These are phyloP conservation scores for Ogataea nonfermentans DNA, from an alignment of 805 yeast genomes.

Conservation along the genomic window DNA sequence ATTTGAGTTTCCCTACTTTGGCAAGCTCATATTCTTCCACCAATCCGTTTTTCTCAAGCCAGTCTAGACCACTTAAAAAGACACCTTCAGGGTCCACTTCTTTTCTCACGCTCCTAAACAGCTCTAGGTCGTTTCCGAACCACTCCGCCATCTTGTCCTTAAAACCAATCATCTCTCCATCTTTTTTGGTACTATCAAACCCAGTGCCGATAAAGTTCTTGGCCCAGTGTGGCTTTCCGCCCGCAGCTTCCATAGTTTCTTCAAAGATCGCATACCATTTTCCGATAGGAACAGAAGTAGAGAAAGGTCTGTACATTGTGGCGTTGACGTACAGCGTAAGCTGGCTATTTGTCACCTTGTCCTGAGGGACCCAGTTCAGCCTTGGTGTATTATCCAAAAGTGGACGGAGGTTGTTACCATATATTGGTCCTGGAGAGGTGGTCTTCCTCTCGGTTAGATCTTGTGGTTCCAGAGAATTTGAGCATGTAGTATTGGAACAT, in stretches of 20 bases:
- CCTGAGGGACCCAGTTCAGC: constrained; percentile 53
- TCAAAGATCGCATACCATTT: constrained; percentile 87
- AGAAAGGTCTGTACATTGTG: constrained; percentile 94
- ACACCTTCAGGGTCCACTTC: constrained; percentile 79
- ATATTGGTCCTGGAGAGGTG: constrained; percentile 71
- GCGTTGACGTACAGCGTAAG: constrained; percentile 87
- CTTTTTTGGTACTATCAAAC: constrained; percentile 44
- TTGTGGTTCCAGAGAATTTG: constrained; percentile 35
- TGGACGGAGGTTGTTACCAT: constrained; percentile 82
- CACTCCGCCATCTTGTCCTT: constrained; percentile 65
- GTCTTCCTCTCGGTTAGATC: constrained; percentile 51
- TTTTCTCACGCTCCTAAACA: constrained; percentile 61
- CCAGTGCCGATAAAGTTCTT: constrained; percentile 78
- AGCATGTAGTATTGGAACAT: constrained; percentile 77
- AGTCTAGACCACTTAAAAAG: constrained; percentile 70
- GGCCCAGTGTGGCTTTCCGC: constrained; percentile 99
- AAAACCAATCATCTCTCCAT: constrained; percentile 80
- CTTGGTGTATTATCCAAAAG: constrained; percentile 77
- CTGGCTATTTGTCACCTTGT: constrained; percentile 64
- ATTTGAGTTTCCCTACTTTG: constrained; percentile 15
- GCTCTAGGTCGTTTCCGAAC: constrained; percentile 70
- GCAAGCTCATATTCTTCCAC: constrained; percentile 33
- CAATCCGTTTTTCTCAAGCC: constrained; percentile 83
- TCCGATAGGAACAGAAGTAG: constrained; percentile 64
- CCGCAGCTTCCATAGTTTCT: constrained; percentile 67